A percentile compares a stretch with the other conserved stretches of the same genome.
Conservation (phyloP, 805 yeast genomes). For the Metschnikowia orientalis region DNA sequence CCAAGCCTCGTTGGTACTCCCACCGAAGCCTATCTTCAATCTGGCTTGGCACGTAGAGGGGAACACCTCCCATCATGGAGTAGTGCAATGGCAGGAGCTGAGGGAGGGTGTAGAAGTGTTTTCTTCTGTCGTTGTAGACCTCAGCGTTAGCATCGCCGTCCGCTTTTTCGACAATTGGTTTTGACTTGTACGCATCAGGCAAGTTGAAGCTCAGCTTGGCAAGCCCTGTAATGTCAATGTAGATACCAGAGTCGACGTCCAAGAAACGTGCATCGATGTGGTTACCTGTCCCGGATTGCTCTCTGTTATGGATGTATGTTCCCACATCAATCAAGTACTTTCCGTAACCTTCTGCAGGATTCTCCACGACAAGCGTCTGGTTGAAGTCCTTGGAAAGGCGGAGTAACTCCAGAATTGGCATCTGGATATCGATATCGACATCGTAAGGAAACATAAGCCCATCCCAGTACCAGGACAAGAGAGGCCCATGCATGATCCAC, state of each 20-base stretch:
- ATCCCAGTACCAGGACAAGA: conserved; percentile 18
- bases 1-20: conserved; percentile 19
- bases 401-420: conserved; percentile 14
- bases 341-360: conserved; percentile 20
- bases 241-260: conserved; percentile 17
- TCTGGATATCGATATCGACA: conserved; percentile 16
- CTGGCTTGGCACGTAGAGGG: conserved; percentile 16
- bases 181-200: conserved; percentile 12
- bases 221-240: conserved; percentile 18
- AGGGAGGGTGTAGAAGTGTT: conserved; percentile 17
- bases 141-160: conserved; percentile 9
- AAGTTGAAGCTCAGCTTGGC: conserved; percentile 11
- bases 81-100: conserved; percentile 20
- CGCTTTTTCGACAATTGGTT: conserved; percentile 12
- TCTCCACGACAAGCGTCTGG: conserved; percentile 18
- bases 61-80: conserved; percentile 18
- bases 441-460: conserved; percentile 18
- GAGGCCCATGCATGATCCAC: conserved; percentile 19
- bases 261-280: conserved; percentile 17
- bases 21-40: conserved; percentile 17
- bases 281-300: conserved; percentile 11
- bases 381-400: conserved; percentile 9
- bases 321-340: conserved; percentile 19
- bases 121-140: conserved; percentile 18
- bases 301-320: conserved; percentile 18